Evolutionary conservation across 73 alveolate species (phyloP).

Genomic region (Tetrahymena thermophila): DNA sequence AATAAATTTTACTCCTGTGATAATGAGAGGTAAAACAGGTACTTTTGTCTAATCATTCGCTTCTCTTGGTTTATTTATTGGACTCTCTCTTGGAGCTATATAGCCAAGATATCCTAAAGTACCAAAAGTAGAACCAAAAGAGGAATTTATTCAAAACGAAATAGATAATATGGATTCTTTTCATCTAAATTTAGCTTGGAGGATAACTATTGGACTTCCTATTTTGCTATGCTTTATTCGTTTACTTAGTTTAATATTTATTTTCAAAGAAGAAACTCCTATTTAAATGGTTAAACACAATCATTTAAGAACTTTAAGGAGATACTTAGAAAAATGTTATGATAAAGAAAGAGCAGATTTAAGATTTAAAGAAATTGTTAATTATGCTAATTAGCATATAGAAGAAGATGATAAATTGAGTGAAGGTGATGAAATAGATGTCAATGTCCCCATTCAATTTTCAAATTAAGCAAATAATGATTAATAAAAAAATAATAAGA

Average conservation of each 20-base stretch:
- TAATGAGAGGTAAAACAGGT: neutral
- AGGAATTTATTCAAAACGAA: neutral
- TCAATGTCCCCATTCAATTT: neutral
- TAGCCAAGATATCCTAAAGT: neutral
- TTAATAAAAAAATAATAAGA: neutral
- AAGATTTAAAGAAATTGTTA: neutral
- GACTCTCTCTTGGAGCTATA: neutral
- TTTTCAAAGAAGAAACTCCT: neutral
- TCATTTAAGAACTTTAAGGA: neutral
- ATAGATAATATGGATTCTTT: neutral
- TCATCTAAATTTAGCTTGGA: neutral
- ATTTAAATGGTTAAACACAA: neutral
- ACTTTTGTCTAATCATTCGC: neutral
- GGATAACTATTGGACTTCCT: neutral
- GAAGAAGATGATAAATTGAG: neutral
- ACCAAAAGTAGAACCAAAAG: neutral
- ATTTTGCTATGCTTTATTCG: neutral
- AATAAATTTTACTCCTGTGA: neutral
- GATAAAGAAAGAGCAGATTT: neutral
- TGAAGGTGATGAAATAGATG: neutral
- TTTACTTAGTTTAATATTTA: neutral
- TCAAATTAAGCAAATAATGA: neutral
- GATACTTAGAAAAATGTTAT: neutral
- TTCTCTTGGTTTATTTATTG: neutral
- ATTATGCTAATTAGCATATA: neutral